phyloP scores from a whole-genome alignment of 73 alveolate genomes.

The Paramecium pentaurelia region DNA sequence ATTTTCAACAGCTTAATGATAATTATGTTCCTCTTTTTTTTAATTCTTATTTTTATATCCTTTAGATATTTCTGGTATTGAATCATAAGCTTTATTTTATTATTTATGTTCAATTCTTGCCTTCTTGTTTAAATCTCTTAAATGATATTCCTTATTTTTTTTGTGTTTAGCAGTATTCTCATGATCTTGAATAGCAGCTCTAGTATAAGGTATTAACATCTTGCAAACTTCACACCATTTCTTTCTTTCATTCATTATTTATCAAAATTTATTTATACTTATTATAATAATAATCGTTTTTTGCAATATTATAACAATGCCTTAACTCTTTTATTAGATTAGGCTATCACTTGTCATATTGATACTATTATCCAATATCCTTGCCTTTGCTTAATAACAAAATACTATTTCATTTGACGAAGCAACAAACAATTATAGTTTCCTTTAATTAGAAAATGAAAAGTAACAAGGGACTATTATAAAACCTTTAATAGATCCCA shows the following conservation, averaged over 20 bases:
- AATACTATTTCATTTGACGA: background rate
- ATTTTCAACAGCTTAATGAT: background rate
- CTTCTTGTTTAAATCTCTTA: background rate
- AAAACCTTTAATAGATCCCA: background rate
- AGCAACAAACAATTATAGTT: background rate
- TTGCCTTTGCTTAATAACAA: background rate
- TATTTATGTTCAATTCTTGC: background rate
- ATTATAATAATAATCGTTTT: background rate
- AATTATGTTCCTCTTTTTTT: background rate
- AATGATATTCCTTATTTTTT: slow-evolving; percentile 17
- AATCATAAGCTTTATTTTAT: background rate
- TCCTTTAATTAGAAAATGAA: background rate
- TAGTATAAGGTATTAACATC: slow-evolving; percentile 1
- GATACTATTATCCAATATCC: background rate
- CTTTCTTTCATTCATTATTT: background rate
- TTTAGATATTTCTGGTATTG: background rate
- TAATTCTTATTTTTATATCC: background rate
- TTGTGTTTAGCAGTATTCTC: slow-evolving; percentile 23
- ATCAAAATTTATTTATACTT: background rate
- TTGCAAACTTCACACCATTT: slow-evolving; percentile 51
- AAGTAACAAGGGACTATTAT: background rate
- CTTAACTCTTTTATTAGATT: background rate
- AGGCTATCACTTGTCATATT: background rate
- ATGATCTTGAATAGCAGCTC: slow-evolving; percentile 30
- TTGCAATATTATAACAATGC: background rate